phyloP scores from a whole-genome alignment of 371 early-diverging fungal genomes.

The Mucor saturninus region DNA sequence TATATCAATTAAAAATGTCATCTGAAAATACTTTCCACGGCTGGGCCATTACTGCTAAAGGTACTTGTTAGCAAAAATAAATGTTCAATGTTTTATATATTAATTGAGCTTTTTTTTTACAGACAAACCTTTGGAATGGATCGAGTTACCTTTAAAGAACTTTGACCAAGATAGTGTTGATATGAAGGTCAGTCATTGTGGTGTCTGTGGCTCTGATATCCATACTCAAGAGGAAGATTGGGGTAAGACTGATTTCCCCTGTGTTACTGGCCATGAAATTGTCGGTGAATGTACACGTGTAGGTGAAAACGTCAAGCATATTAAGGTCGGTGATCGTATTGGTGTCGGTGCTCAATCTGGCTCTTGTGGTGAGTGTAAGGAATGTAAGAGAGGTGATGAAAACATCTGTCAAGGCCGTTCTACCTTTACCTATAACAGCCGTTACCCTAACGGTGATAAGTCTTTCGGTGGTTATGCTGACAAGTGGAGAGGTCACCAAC shows the following conservation, averaged over 20 bases:
- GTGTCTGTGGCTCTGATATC: slow-evolving; percentile 56
- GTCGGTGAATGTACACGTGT: slow-evolving; percentile 50
- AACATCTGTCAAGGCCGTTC: slow-evolving; percentile 24
- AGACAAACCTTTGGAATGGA: slow-evolving; percentile 15
- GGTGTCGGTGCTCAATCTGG: slow-evolving; percentile 67
- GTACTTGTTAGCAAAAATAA: not conserved
- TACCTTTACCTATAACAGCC: slow-evolving; percentile 37
- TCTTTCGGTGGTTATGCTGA: slow-evolving; percentile 73
- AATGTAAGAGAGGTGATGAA: slow-evolving; percentile 40
- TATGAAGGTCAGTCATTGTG: slow-evolving; percentile 55
- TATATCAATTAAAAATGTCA: not conserved
- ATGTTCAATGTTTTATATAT: slow-evolving; percentile 6
- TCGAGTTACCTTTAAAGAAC: slow-evolving; percentile 31
- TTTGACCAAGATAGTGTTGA: slow-evolving; percentile 56
- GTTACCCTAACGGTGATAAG: slow-evolving; percentile 58
- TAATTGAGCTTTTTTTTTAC: too few species aligned
- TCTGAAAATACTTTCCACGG: slow-evolving; percentile 26
- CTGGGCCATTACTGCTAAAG: slow-evolving; percentile 32
- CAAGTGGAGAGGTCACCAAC: slow-evolving; percentile 54
- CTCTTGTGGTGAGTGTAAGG: slow-evolving; percentile 38
- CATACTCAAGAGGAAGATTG: slow-evolving; percentile 65
- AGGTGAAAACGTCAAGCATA: slow-evolving; percentile 48
- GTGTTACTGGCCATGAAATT: slow-evolving; percentile 67
- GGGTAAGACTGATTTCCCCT: slow-evolving; percentile 56
- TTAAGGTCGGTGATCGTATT: slow-evolving; percentile 67